phyloP scores from a whole-genome alignment of 306 rosid genomes.

The Cicer cuneatum region DNA sequence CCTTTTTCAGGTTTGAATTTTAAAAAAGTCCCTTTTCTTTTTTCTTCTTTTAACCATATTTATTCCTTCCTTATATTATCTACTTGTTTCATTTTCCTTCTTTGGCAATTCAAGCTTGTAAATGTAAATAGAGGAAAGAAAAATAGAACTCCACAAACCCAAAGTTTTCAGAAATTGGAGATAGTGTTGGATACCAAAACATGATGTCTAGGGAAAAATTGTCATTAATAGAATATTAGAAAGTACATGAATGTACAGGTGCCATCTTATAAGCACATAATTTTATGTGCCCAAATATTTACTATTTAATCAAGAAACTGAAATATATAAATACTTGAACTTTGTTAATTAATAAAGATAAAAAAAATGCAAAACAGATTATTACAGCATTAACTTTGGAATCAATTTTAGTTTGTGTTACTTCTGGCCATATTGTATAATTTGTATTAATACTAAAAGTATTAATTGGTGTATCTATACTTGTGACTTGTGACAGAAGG shows the following conservation, averaged over 20 bases:
- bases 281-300: background rate
- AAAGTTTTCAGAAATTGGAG: background rate
- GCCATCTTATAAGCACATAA: background rate
- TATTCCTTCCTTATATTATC: constrained; percentile 22
- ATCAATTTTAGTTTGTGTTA: background rate
- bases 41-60: constrained; percentile 27
- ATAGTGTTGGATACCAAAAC: constrained; percentile 14
- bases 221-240: background rate
- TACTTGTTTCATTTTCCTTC: background rate
- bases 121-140: background rate
- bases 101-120: background rate
- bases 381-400: background rate
- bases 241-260: background rate
- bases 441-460: no score
- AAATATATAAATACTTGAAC: no score
- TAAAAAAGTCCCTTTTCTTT: background rate
- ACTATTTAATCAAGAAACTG: background rate
- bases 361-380: background rate
- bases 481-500: constrained; percentile 13
- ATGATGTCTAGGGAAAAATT: constrained; percentile 9
- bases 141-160: background rate
- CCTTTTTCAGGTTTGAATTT: constrained; percentile 7
- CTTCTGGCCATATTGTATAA: background rate
- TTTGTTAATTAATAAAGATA: no score
- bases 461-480: background rate